Conservation (phyloP, 1,284 basidiomycete genomes). For the Cutaneotrichosporon arboriforme region DNA sequence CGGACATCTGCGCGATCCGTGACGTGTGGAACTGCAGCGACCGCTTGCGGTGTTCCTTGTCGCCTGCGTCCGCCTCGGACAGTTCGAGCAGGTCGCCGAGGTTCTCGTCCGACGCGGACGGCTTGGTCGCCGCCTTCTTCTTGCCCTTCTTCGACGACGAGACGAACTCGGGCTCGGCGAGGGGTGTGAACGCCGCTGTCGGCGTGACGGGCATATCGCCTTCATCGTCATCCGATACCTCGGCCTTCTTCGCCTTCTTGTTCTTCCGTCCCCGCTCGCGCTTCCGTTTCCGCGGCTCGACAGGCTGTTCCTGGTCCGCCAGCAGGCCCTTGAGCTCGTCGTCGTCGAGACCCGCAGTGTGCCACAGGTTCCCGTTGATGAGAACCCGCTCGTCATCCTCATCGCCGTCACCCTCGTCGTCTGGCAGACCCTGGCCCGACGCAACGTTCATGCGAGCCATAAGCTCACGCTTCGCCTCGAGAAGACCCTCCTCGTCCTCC, state of each 20-base stretch:
- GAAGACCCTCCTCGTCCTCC: constrained; percentile 31
- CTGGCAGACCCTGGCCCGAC: constrained; percentile 16
- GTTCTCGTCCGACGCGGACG: constrained; percentile 52
- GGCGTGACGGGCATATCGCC: constrained; percentile 3
- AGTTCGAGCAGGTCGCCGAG: constrained; percentile 72
- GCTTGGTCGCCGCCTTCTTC: constrained; percentile 24
- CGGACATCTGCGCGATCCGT: constrained; percentile 72
- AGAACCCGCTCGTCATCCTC: constrained; percentile 19
- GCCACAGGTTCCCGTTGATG: constrained; percentile 31
- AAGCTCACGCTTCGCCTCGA: constrained; percentile 23
- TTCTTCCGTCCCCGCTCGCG: constrained; percentile 21
- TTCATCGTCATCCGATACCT: constrained; percentile 9
- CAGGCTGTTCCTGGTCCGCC: constrained; percentile 25
- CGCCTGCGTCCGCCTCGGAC: constrained; percentile 64
- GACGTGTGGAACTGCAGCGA: constrained; percentile 85
- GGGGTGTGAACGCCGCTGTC: constrained; percentile 34
- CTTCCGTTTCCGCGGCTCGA: constrained; percentile 10
- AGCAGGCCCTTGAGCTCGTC: constrained; percentile 40
- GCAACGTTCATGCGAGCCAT: constrained; percentile 20
- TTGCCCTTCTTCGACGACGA: constrained; percentile 26
- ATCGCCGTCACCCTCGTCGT: constrained; percentile 18
- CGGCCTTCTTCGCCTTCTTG: constrained; percentile 47
- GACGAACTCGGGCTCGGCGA: constrained; percentile 34
- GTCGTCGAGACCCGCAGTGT: constrained; percentile 36
- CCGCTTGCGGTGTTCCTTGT: constrained; percentile 73